Percentiles rank a stretch among this genome's conserved stretches.
These are phyloP conservation scores for Penicillium goetzii DNA, from an alignment of 495 filamentous ascomycete genomes.

Conservation along the genomic window DNA sequence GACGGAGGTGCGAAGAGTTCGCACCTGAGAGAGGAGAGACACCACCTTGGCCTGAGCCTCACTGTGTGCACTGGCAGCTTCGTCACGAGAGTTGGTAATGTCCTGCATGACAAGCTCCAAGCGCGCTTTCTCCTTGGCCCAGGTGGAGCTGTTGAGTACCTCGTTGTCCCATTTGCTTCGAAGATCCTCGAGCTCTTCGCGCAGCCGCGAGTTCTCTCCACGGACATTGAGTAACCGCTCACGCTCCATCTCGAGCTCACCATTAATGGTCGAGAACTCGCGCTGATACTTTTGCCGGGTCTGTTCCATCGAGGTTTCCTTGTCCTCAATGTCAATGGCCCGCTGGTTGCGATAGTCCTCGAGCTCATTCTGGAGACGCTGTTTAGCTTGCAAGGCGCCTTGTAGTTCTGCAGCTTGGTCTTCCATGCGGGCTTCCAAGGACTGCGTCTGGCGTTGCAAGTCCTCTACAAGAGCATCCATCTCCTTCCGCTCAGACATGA, in stretches of 20 bases:
- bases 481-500: conserved; percentile 90
- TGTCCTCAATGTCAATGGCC: conserved; percentile 95
- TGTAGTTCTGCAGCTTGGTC: conserved; percentile 90
- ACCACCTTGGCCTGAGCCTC: conserved; percentile 94
- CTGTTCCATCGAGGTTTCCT: conserved; percentile 94
- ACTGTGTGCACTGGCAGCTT: conserved; percentile 89
- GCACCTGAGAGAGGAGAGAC: conserved; percentile 86
- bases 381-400: conserved; percentile 85
- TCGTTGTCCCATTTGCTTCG: conserved; percentile 98
- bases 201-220: conserved; percentile 71
- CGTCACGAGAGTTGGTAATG: conserved; percentile 85
- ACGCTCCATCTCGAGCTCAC: conserved; percentile 90
- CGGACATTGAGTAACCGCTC: conserved; percentile 77
- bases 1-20: conserved; percentile 76
- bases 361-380: conserved; percentile 93
- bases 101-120: conserved; percentile 91
- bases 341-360: conserved; percentile 96
- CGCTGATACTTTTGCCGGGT: conserved; percentile 96
- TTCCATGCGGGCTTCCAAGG: conserved; percentile 87
- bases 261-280: conserved; percentile 84
- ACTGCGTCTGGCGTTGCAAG: conserved; percentile 84
- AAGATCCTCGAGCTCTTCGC: conserved; percentile 93
- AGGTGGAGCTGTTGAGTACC: conserved; percentile 94
- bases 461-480: conserved; percentile 90
- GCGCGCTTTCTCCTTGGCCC: conserved; percentile 96